Base-by-base conservation (phyloP, 2,329 filamentous ascomycete genomes). In the Juglanconis oblonga region DNA sequence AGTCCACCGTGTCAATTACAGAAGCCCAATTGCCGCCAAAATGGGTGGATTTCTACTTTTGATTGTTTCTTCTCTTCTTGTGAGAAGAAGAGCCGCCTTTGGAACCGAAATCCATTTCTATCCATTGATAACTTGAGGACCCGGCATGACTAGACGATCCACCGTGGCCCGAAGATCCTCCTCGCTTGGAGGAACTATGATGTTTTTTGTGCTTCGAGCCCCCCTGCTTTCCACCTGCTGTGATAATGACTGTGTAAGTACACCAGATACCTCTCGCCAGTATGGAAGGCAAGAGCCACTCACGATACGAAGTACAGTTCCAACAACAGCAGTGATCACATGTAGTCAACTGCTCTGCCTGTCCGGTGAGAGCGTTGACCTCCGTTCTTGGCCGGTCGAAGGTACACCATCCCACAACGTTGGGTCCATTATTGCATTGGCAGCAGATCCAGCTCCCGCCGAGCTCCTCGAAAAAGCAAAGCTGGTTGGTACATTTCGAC, bases 271-370 rank as follows among this genome's bases (percentile, higher is more conserved):
- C 4, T 47, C 6, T 54, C 57, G 5, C 38, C 31, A 13, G 36
- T 47, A 13, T 5, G 5, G 13, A 2, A 9, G 9, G 6, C 4
- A 49, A 10, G 45, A 50, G 52, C 67, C 1, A 73, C 79, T 69
- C 65, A 81, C 79, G 67, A 47, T 76, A 75, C 51, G 73, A 73
- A 32, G 72, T 75, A 63, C 82, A 84, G 32, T 75, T 74, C 56
- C 72, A 74, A 66, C 82, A 85, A 65, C 81, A 84, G 13, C 79
- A 79, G 61, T 85, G 82, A 55, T 81, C 79, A 59, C 82, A 85
- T 1, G 75, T 71, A 57, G 78, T 72, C 51, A 75, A 68, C 24
- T 72, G 67, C 57, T 79, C 76, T 24, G 70, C 64, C 10, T 68
- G 67, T 56, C 67, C 67, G 1, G 70, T 73, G 10, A 73, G 65